Conservation (phyloP, 257 asterid genomes). For the Solanum gandarillasii region DNA sequence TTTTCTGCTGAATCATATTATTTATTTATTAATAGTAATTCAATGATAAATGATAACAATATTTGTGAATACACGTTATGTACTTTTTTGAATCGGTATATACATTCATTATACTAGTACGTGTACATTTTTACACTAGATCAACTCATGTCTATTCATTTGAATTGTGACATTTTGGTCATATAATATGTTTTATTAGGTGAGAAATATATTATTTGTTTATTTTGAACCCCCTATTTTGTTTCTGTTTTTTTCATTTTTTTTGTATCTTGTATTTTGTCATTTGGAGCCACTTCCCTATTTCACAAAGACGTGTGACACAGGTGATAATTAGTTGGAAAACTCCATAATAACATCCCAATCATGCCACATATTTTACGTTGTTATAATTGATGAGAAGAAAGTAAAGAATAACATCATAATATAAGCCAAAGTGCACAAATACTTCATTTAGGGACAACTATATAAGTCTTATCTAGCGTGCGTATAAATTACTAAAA, state of each 20-base stretch:
- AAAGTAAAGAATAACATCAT: neutral
- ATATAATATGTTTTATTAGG: neutral
- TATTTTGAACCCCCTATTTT: neutral
- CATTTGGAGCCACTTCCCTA: neutral
- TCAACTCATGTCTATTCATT: neutral
- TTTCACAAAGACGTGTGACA: neutral
- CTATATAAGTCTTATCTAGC: neutral
- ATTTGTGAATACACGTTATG: neutral
- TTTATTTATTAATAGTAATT: neutral
- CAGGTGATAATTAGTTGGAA: neutral
- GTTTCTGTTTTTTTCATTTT: too few species aligned
- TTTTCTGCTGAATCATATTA: neutral
- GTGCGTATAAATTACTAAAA: neutral
- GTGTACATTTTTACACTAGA: neutral
- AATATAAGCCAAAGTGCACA: neutral
- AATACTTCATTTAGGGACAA: neutral
- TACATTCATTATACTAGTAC: neutral
- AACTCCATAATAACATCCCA: neutral
- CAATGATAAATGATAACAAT: neutral
- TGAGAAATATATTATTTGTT: neutral
- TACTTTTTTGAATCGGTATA: neutral
- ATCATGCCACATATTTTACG: neutral
- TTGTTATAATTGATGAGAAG: neutral
- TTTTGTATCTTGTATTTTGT: neutral
- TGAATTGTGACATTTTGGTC: neutral